Evolutionary conservation across 2,329 filamentous ascomycete genomes (phyloP), one percentile per base, ranked within the genome.

Genomic region (Chaetomiaceae sp.): DNA sequence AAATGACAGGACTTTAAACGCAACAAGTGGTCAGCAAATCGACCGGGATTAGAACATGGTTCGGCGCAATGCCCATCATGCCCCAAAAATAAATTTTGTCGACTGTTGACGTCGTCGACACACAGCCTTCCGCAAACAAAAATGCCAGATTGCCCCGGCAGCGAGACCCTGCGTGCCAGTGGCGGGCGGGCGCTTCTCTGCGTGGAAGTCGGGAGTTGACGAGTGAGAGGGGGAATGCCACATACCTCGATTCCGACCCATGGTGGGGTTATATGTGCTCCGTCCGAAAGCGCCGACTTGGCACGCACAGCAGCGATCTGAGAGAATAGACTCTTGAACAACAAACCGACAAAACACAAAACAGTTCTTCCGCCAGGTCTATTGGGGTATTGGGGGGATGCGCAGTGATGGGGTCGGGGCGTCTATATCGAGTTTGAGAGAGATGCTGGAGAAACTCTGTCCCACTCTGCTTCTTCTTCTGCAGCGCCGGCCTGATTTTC

Each of bases 1-100:
- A 73, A 95, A 95, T 64, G 89, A 95, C 63, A 90, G 78, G 53
- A 95, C 90, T 95, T 69, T 51, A 53, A 56, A 32, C 38, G 54
- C 57, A 58, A 54, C 55, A 48, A 53, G 52, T 58, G 50, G 64
- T 71, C 68, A 71, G 68, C 61, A 67, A 58, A 60, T 65, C 45
- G 53, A 61, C 43, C 40, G 33, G 50, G 55, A 52, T 51, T 52
- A 43, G 58, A 56, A 34, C 55, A 57, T n/a, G 34, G 40, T 48
- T 32, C 53, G 21, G 38, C 32, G 38, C 38, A 13, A 11, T 27
- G 23, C 11, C 20, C 9, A 47, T 42, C 47, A 34, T 44, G 10
- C 33, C 30, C 44, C 13, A 25, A 21, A 30, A 32, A n/a, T n/a
- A 25, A n/a, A 36, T 25, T 46, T 25, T 45, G 11, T 16, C 25